Evolutionary conservation across 768 basidiomycete genomes (phyloP).

Genomic region (Peribolospora baueri): DNA sequence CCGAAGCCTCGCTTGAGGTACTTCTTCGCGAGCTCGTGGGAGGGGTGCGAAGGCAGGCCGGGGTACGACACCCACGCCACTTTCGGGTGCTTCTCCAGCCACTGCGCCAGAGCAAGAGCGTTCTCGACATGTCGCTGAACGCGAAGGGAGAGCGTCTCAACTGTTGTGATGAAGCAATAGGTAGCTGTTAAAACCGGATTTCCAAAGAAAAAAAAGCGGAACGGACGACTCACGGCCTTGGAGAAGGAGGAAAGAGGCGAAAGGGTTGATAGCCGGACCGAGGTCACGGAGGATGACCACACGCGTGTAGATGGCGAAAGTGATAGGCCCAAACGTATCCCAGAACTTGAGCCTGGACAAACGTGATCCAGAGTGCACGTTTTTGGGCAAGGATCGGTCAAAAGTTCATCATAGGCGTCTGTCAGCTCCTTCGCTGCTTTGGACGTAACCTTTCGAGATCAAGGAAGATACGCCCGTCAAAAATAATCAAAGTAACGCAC

Average conservation of each 20-base stretch:
- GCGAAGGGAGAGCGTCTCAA: slow-evolving; percentile 51
- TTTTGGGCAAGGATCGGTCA: too few relatives aligned
- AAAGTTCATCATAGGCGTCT: too few relatives aligned
- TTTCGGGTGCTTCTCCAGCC: slow-evolving; percentile 38
- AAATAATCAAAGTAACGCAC: neutral
- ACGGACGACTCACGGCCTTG: slow-evolving; percentile 25
- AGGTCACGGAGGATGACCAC: slow-evolving; percentile 19
- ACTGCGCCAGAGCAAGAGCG: slow-evolving; percentile 40
- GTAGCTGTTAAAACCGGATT: neutral
- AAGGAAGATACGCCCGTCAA: too few relatives aligned
- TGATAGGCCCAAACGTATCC: slow-evolving; percentile 38
- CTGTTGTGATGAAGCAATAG: neutral
- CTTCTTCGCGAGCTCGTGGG: slow-evolving; percentile 32
- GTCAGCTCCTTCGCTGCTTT: too few relatives aligned
- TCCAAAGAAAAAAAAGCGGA: neutral
- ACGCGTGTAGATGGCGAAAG: slow-evolving; percentile 45
- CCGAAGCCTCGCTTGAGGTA: slow-evolving; percentile 24
- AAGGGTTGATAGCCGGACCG: slow-evolving; percentile 34
- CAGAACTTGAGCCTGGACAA: slow-evolving; percentile 26
- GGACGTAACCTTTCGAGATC: neutral
- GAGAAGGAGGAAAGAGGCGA: slow-evolving; percentile 48
- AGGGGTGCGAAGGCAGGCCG: slow-evolving; percentile 38
- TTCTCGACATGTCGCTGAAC: slow-evolving; percentile 48
- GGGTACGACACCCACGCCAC: slow-evolving; percentile 48
- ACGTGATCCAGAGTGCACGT: neutral